Conservation (phyloP, 345 rosid genomes). For the Citropsis articulata region DNA sequence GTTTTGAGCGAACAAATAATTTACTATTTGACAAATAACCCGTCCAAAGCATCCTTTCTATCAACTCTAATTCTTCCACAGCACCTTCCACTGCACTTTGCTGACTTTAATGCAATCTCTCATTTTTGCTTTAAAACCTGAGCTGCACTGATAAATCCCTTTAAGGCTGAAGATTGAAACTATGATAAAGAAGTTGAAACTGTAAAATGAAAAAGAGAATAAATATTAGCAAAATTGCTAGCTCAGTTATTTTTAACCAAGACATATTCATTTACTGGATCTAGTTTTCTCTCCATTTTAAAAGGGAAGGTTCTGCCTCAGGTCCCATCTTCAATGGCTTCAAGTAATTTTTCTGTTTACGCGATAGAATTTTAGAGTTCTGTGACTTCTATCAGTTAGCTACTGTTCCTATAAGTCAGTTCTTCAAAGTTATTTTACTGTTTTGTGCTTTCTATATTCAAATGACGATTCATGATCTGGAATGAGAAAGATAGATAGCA, state of each 20-base stretch:
- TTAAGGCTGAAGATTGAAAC: background rate
- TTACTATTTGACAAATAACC: no score
- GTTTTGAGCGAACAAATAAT: background rate
- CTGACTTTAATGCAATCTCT: constrained; percentile 32
- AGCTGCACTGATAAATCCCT: background rate
- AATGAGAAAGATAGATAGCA: no score
- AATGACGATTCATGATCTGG: no score
- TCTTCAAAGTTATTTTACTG: no score
- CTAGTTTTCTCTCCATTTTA: background rate
- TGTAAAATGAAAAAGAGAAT: background rate
- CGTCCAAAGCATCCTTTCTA: accelerated
- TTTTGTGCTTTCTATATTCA: no score
- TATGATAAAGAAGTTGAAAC: background rate
- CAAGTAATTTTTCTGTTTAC: background rate
- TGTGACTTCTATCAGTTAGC: no score
- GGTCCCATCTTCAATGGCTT: background rate
- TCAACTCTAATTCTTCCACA: no score
- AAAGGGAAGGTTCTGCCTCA: background rate
- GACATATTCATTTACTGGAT: no score
- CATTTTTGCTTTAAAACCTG: constrained; percentile 53
- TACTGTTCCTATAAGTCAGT: background rate
- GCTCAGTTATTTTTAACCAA: no score
- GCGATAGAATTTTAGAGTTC: background rate
- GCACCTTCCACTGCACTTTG: no score
- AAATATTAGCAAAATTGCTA: background rate